Percentiles rank a stretch among this genome's conserved stretches.
phyloP scores from a whole-genome alignment of 2,329 filamentous ascomycete species.

The Leptodontidium sp. region DNA sequence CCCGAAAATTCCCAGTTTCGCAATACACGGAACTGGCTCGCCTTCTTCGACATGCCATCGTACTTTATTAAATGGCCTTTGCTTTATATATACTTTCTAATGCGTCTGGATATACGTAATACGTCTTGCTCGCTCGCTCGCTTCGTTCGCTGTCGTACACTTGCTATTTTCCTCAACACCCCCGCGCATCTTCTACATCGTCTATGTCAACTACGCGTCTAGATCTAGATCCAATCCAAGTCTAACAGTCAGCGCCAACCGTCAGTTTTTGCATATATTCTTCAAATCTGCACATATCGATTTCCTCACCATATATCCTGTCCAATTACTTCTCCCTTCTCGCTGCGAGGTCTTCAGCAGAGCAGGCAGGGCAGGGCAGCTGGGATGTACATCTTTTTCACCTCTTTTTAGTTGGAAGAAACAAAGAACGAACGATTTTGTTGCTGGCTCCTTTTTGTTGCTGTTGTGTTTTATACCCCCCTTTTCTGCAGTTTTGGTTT shows the following conservation, averaged over 20 bases:
- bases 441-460: background rate
- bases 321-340: background rate
- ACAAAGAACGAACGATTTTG: background rate
- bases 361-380: background rate
- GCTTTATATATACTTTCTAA: conserved; percentile 37
- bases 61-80: conserved; percentile 24
- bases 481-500: conserved; percentile 9
- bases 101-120: conserved; percentile 46
- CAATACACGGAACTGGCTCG: conserved; percentile 6
- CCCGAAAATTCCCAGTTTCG: conserved; percentile 7
- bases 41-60: conserved; percentile 18
- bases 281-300: conserved; percentile 10
- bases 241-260: conserved; percentile 9
- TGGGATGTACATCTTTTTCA: conserved; percentile 5
- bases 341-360: conserved; percentile 12
- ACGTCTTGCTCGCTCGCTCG: conserved; percentile 1
- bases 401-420: background rate
- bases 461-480: conserved; percentile 1
- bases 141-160: background rate
- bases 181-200: background rate
- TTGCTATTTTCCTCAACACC: background rate
- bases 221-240: background rate
- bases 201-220: background rate
- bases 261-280: conserved; percentile 7
- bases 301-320: conserved; percentile 9